Conservation (phyloP, 345 rosid species). For the Salix purpurea region DNA sequence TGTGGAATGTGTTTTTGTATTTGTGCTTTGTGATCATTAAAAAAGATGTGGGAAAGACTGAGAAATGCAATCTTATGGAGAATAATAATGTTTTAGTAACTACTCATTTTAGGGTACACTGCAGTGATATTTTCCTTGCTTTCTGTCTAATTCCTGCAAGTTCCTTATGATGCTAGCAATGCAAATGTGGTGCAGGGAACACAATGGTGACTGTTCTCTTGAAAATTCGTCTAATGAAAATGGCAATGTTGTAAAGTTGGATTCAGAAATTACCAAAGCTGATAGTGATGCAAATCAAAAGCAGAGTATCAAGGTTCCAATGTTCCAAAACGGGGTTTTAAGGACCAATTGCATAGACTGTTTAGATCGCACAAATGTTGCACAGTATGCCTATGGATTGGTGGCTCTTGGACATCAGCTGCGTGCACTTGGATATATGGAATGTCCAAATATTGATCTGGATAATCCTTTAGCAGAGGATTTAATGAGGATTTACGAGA, state of each 20-base stretch:
- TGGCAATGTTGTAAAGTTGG: slow-evolving; percentile 26
- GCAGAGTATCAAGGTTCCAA: slow-evolving; percentile 30
- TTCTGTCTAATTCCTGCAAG: not conserved
- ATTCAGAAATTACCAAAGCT: slow-evolving; percentile 23
- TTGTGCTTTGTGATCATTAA: not conserved
- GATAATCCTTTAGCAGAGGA: slow-evolving; percentile 71
- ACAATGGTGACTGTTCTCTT: slow-evolving; percentile 22
- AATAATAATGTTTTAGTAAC: not conserved
- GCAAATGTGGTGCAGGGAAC: slow-evolving; percentile 45
- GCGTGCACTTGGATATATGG: slow-evolving; percentile 49
- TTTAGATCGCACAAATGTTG: slow-evolving; percentile 95
- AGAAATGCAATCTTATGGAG: not conserved
- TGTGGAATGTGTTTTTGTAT: not conserved
- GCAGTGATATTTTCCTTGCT: not conserved
- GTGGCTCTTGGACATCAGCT: slow-evolving; percentile 82
- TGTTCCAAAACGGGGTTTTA: slow-evolving; percentile 74
- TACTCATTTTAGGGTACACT: not conserved
- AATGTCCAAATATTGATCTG: slow-evolving; percentile 50
- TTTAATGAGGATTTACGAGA: slow-evolving; percentile 74
- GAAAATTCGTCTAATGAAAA: slow-evolving; percentile 22
- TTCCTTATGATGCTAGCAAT: slow-evolving; percentile 9
- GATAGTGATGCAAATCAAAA: slow-evolving; percentile 24
- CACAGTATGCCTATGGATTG: slow-evolving; percentile 86
- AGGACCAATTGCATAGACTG: slow-evolving; percentile 99
- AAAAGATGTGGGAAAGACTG: not conserved